Percentiles rank a stretch among this genome's conserved stretches.
Conservation (phyloP, 2,329 filamentous ascomycete genomes). For the Gremmenia infestans region DNA sequence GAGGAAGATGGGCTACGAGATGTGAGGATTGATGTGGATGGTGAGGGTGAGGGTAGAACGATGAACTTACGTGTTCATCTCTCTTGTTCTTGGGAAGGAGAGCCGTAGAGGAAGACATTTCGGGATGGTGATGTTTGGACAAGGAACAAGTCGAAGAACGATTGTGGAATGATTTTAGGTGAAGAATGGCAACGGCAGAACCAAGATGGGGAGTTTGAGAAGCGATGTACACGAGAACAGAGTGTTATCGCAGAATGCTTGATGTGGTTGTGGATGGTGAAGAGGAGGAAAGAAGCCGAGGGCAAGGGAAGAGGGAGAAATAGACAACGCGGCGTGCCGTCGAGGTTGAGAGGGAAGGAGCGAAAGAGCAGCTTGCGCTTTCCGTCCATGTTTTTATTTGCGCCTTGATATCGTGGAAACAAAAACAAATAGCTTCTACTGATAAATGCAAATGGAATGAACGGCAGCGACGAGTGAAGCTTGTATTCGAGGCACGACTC, state of each 20-base stretch:
- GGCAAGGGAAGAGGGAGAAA: slow-evolving; percentile 1
- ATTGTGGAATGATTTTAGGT: background rate
- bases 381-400: background rate
- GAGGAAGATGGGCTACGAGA: slow-evolving; percentile 29
- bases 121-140: background rate
- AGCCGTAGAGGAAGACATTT: slow-evolving; percentile 31
- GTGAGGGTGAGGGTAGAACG: background rate
- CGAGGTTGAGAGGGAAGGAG: background rate
- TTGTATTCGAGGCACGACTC: too few relatives aligned
- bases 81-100: slow-evolving; percentile 29
- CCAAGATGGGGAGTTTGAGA: background rate
- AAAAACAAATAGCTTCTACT: background rate
- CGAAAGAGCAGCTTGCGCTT: slow-evolving; percentile 1
- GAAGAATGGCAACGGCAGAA: slow-evolving; percentile 3
- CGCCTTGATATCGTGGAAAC: background rate
- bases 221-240: background rate
- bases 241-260: background rate
- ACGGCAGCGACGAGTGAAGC: too few relatives aligned
- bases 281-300: background rate
- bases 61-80: slow-evolving; percentile 24
- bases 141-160: background rate
- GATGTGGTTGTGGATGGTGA: slow-evolving; percentile 7
- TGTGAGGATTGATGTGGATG: slow-evolving; percentile 3
- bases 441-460: too few relatives aligned
- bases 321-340: background rate